These are phyloP conservation scores for Quercus wislizeni DNA, from an alignment of 306 rosid species.

Conservation along the genomic window DNA sequence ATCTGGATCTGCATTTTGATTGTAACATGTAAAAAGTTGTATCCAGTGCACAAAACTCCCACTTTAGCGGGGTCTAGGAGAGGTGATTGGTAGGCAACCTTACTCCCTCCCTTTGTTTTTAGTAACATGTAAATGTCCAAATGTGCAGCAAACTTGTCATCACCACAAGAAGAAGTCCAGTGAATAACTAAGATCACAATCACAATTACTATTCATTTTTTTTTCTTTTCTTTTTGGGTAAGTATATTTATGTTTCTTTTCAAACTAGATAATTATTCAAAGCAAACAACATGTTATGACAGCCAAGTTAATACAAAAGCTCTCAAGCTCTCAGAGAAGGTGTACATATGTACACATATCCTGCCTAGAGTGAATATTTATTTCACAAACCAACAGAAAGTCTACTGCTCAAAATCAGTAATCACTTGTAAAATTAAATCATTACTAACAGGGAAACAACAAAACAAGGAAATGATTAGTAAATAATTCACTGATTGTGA, in stretches of 20 bases:
- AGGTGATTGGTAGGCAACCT: too few species aligned
- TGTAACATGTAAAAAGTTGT: neutral
- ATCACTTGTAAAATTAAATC: neutral
- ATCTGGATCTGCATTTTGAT: conserved; percentile 63
- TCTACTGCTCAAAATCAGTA: neutral
- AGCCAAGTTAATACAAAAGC: neutral
- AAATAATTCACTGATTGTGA: neutral
- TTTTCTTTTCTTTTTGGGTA: neutral
- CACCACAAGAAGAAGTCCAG: conserved; percentile 1
- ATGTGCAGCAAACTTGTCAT: neutral
- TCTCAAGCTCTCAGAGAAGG: neutral
- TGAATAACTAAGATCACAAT: neutral
- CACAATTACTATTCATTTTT: neutral
- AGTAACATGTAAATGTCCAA: conserved; percentile 18
- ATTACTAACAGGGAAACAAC: neutral
- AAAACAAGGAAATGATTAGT: neutral
- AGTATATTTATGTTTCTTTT: neutral
- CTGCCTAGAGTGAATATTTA: conserved; percentile 5
- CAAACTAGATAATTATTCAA: neutral
- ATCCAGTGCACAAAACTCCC: too few species aligned
- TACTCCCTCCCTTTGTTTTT: too few species aligned
- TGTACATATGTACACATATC: neutral
- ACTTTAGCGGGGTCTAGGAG: too few species aligned
- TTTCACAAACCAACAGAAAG: neutral
- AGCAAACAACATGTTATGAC: neutral